Conservation (phyloP, 2,329 filamentous ascomycete species). For the Sporothrix brasiliensis region DNA sequence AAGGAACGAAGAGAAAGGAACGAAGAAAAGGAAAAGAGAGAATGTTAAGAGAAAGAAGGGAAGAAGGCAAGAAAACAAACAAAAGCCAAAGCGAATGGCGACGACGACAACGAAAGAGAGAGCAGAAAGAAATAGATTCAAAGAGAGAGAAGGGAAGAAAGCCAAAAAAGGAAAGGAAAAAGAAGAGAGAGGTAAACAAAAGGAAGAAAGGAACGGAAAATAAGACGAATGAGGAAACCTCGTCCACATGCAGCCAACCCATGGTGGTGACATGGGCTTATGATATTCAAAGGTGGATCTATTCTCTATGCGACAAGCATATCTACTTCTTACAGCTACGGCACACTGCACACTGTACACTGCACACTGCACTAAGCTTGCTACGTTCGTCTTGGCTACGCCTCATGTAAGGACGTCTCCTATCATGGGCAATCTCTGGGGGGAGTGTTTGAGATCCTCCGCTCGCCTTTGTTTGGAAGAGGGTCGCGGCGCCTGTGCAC, state of each 20-base stretch:
- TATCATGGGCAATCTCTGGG: not conserved
- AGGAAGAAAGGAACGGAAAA: not conserved
- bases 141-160: not conserved
- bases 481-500: not conserved
- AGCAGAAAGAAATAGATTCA: not conserved
- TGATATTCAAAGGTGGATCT: slow-evolving; percentile 7
- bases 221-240: not conserved
- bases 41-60: not conserved
- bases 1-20: not conserved
- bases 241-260: slow-evolving; percentile 15
- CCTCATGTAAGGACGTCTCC: not conserved
- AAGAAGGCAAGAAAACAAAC: slow-evolving; percentile 3
- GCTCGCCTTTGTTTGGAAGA: slow-evolving; percentile 12
- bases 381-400: not conserved
- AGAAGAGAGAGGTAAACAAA: not conserved
- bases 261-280: slow-evolving; percentile 5
- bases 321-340: not conserved
- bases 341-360: not conserved
- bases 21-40: not conserved
- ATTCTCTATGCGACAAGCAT: not conserved
- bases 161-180: too few relatives aligned
- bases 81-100: slow-evolving; percentile 7
- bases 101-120: not conserved
- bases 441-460: slow-evolving; percentile 2
- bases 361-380: not conserved